Conservation (phyloP, 2,329 filamentous ascomycete species). For the Geosmithia flava region DNA sequence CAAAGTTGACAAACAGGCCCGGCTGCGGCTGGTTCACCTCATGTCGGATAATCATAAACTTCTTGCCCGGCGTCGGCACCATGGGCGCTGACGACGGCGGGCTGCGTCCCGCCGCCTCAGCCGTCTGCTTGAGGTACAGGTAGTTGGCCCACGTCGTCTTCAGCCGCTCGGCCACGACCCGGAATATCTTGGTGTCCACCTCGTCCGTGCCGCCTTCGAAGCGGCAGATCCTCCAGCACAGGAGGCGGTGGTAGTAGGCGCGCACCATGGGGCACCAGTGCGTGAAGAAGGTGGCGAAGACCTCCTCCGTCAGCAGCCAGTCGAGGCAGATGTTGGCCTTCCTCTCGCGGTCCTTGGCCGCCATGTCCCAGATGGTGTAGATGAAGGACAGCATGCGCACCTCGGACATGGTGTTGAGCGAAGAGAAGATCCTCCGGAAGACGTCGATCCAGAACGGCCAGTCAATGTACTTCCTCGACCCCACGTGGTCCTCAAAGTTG, state of each 20-base stretch:
- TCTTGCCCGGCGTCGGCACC: conserved; percentile 71
- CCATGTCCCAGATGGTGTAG: conserved; percentile 66
- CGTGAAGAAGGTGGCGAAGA: conserved; percentile 75
- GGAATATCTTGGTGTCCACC: conserved; percentile 56
- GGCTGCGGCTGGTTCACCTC: conserved; percentile 42
- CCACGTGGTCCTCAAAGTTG: conserved; percentile 27
- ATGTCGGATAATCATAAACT: conserved; percentile 79
- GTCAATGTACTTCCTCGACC: conserved; percentile 40
- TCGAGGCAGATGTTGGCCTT: conserved; percentile 60
- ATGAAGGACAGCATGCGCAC: conserved; percentile 74
- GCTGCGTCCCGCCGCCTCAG: conserved; percentile 39
- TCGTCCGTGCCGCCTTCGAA: conserved; percentile 55
- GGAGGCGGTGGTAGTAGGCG: conserved; percentile 79
- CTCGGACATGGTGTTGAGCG: conserved; percentile 82
- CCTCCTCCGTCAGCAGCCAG: conserved; percentile 62
- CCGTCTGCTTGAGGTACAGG: conserved; percentile 57
- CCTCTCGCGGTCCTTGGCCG: conserved; percentile 51
- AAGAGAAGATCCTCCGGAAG: conserved; percentile 65
- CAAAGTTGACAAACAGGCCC: conserved; percentile 36
- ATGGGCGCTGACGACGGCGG: conserved; percentile 70
- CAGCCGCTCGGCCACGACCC: conserved; percentile 53
- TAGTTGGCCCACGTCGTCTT: conserved; percentile 70
- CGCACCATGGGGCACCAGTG: conserved; percentile 96
- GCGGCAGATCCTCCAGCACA: conserved; percentile 81
- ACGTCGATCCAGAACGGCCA: conserved; percentile 82